Evolutionary conservation across 2,329 filamentous ascomycete species (phyloP).

Genomic region (Penicillium verrucosum): DNA sequence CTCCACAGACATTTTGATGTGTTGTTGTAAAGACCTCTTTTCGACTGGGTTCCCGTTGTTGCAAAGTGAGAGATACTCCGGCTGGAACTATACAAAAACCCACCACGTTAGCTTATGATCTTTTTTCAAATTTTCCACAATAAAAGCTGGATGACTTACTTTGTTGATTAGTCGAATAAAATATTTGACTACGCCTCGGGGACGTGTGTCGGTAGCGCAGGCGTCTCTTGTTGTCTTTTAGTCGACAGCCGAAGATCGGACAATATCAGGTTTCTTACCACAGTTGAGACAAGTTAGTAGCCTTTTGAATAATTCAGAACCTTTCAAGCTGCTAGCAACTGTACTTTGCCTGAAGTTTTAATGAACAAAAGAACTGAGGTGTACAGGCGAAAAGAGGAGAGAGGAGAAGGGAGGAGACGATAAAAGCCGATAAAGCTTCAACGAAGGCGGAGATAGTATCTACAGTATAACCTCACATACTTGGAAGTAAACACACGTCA

Average conservation of each 20-base stretch:
- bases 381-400: too few relatives aligned
- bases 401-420: neutral
- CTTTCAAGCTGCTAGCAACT: neutral
- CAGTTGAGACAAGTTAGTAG: neutral
- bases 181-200: neutral
- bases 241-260: neutral
- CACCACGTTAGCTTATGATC: neutral
- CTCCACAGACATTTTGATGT: neutral
- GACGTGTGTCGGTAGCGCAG: neutral
- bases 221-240: neutral
- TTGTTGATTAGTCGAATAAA: neutral
- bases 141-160: accelerated
- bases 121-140: neutral
- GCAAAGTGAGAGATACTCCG: neutral
- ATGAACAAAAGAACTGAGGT: neutral
- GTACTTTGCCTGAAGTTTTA: neutral
- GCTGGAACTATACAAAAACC: neutral
- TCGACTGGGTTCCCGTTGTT: neutral
- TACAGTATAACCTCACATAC: neutral
- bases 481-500: neutral
- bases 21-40: neutral
- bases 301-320: neutral
- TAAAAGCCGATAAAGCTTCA: neutral
- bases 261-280: neutral
- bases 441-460: neutral